These are phyloP conservation scores for Rutstroemia sp. DNA, from an alignment of 2,329 filamentous ascomycete species.

Conservation along the genomic window DNA sequence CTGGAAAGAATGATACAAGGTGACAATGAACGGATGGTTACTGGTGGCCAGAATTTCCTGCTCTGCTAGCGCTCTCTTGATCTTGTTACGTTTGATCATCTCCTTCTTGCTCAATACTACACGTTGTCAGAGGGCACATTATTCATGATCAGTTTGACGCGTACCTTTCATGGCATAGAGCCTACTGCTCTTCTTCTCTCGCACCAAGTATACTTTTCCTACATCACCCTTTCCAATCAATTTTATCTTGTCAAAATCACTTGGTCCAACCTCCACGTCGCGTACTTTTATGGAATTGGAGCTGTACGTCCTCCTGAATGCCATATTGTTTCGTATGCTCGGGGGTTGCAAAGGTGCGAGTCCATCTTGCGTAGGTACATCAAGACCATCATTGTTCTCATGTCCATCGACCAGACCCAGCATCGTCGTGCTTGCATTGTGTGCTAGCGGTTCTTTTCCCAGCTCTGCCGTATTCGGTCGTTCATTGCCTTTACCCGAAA, in stretches of 20 bases:
- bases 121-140: conserved; percentile 21
- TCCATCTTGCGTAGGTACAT: conserved; percentile 40
- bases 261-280: conserved; percentile 89
- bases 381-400: conserved; percentile 29
- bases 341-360: conserved; percentile 58
- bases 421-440: conserved; percentile 44
- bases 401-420: conserved; percentile 41
- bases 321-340: conserved; percentile 59
- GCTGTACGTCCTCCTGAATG: conserved; percentile 93
- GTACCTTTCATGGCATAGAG: conserved; percentile 98
- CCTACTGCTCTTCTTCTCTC: conserved; percentile 93
- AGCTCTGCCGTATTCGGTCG: conserved; percentile 80
- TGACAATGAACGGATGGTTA: conserved; percentile 98
- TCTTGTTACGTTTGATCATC: conserved; percentile 99
- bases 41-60: conserved; percentile 97
- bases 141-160: conserved; percentile 20
- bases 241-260: conserved; percentile 99
- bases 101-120: conserved; percentile 97
- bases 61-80: conserved; percentile 94
- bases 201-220: conserved; percentile 93
- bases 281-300: conserved; percentile 99
- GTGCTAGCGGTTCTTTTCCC: conserved; percentile 69
- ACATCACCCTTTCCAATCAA: conserved; percentile 98
- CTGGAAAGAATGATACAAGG: conserved; percentile 97
- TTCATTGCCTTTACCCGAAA: conserved; percentile 54